Percentiles rank a stretch among this genome's conserved stretches.
Evolutionary conservation across 805 yeast species (phyloP).

Genomic region (Yarrowia sp.): DNA sequence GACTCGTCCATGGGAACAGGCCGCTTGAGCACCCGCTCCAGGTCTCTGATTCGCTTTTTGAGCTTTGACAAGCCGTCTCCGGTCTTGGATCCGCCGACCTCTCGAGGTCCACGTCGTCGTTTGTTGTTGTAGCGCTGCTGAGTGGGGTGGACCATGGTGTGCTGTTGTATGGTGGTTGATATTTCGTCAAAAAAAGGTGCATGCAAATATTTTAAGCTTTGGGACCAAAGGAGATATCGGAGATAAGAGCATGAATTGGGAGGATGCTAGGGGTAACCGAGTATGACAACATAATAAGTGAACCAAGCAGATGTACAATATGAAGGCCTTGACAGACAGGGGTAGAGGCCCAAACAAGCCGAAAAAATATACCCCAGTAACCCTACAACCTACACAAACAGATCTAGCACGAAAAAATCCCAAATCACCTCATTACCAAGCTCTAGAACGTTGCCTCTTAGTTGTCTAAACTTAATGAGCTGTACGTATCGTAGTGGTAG

Average conservation of each 20-base stretch:
- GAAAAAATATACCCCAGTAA: too few relatives aligned
- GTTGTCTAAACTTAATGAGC: too few relatives aligned
- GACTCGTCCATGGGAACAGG: constrained; percentile 62
- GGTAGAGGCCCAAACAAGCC: too few relatives aligned
- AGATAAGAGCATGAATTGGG: background rate
- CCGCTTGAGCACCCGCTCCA: constrained; percentile 62
- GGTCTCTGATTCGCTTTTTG: constrained; percentile 83
- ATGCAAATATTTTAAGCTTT: constrained; percentile 11
- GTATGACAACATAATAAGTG: too few relatives aligned
- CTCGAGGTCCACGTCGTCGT: background rate
- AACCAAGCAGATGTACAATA: too few relatives aligned
- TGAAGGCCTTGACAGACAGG: too few relatives aligned
- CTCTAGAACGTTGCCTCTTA: too few relatives aligned
- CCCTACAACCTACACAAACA: too few relatives aligned
- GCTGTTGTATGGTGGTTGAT: background rate
- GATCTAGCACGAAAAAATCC: too few relatives aligned
- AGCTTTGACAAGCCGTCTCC: constrained; percentile 48
- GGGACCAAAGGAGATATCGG: constrained; percentile 14
- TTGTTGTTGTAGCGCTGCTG: background rate
- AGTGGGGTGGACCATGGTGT: background rate
- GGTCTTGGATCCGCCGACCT: constrained; percentile 4
- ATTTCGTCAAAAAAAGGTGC: background rate
- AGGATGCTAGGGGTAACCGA: background rate
- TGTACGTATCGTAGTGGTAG: too few relatives aligned
- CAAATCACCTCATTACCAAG: too few relatives aligned